These are phyloP conservation scores for Hydnomerulius pinastri DNA, from an alignment of 768 basidiomycete genomes.

Conservation along the genomic window DNA sequence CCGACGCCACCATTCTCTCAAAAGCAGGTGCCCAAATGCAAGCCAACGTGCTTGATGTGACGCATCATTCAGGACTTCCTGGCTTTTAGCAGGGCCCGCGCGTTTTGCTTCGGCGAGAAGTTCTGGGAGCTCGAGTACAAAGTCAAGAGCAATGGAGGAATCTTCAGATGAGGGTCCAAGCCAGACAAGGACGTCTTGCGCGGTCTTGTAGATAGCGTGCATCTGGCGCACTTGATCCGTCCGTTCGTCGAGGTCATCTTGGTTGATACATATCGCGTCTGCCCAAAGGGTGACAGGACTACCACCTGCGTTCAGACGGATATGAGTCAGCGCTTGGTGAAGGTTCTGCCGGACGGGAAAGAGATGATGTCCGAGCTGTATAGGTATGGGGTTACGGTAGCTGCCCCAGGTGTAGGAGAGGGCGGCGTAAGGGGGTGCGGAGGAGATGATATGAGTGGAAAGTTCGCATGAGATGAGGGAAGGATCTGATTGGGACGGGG, in stretches of 20 bases:
- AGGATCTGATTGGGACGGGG: not conserved
- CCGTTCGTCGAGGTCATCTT: slow-evolving; percentile 5
- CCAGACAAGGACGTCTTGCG: slow-evolving; percentile 4
- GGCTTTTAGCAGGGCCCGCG: not conserved
- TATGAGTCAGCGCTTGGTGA: not conserved
- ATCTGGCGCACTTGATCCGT: slow-evolving; percentile 5
- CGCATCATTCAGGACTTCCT: not conserved
- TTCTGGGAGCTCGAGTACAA: not conserved
- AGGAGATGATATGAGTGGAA: not conserved
- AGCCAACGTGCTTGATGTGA: not conserved
- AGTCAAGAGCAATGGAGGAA: not conserved
- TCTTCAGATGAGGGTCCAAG: not conserved
- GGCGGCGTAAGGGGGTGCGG: slow-evolving; percentile 1
- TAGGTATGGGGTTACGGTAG: not conserved
- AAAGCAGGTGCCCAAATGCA: not conserved
- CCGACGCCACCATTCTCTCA: not conserved
- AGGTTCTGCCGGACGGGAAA: not conserved
- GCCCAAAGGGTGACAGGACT: slow-evolving; percentile 1
- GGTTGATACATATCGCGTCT: slow-evolving; percentile 10
- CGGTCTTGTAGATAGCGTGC: slow-evolving; percentile 1
- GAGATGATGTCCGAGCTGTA: not conserved
- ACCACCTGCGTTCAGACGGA: not conserved
- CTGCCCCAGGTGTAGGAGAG: slow-evolving; percentile 8
- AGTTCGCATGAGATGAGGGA: not conserved
- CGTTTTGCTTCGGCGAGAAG: not conserved